Conservation (phyloP, 805 yeast species). For the Saccharomycopsis fodiens region DNA sequence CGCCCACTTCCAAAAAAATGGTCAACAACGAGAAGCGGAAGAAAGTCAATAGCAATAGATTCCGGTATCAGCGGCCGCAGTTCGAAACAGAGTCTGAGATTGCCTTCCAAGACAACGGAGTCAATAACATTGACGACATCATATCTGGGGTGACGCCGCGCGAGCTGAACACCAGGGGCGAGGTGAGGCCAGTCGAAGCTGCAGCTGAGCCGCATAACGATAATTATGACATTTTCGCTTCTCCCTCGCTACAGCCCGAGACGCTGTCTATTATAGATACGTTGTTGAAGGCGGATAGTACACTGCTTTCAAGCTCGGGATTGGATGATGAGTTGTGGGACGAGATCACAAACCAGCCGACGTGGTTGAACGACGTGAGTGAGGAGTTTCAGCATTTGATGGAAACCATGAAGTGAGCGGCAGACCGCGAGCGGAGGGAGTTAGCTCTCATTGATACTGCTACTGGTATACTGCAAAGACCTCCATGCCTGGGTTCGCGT, state of each 20-base stretch:
- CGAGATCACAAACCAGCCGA: slow-evolving; percentile 69
- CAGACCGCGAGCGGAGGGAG: no score
- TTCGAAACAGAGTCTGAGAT: background rate
- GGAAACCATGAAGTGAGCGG: slow-evolving; percentile 11
- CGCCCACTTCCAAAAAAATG: slow-evolving; percentile 9
- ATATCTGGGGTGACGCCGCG: slow-evolving; percentile 10
- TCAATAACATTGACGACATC: slow-evolving; percentile 13
- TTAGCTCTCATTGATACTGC: no score
- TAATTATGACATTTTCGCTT: background rate
- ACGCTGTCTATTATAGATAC: background rate
- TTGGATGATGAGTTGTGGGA: slow-evolving; percentile 59
- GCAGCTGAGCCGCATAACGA: background rate
- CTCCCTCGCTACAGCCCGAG: background rate
- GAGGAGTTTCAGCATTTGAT: slow-evolving; percentile 31
- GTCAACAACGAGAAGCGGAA: slow-evolving; percentile 17
- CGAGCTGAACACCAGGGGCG: slow-evolving; percentile 6
- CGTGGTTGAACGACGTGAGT: slow-evolving; percentile 52
- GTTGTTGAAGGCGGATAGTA: background rate
- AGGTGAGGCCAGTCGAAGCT: background rate
- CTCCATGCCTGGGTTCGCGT: no score
- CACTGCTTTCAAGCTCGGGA: slow-evolving; percentile 17
- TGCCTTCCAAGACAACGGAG: slow-evolving; percentile 4
- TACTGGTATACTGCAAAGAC: no score
- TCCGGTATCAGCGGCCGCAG: slow-evolving; percentile 6
- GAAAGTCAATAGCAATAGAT: slow-evolving; percentile 18